Evolutionary conservation across 768 basidiomycete genomes (phyloP), one percentile per base, ranked within the genome.

Genomic region (Termitomyces bulborhizus): DNA sequence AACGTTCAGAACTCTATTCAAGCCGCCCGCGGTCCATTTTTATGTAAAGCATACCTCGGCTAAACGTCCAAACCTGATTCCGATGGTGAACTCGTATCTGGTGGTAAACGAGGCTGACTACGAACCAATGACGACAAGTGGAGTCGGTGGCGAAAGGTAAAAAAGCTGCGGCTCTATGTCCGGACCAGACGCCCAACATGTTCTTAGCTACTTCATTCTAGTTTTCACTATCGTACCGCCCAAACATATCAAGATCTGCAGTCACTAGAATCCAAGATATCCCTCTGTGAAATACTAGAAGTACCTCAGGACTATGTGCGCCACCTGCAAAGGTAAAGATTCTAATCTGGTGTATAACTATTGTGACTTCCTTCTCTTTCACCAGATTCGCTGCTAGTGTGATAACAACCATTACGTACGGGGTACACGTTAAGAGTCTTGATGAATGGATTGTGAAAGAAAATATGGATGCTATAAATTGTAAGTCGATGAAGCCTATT

Each of bases 401-500:
- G 7, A 73, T 73, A 2, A 73, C 73, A 0, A 73, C 76, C 13
- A 71, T 78, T 7, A 70, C 74, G 0, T 79, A 78, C 44, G 76
- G 77, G 0, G 59, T 70, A 50, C 65, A 77, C 8, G 71, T 79
- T 8, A 69, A 76, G 16, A 75, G 69, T 40, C 68, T 74, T 2
- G 73, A 74, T 36, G 75, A 79, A 40, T 79, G 75, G 72, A 68
- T 79, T 9, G 76, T 79, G 1, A 73, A 70, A 57, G 75, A 77
- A 54, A 77, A 77, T 48, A 70, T 74, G 68, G 68, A 69, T 6
- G 66, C 76, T 1, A 69, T 76, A 62, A 72, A 73, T 46, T 77
- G 76, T 77, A 56, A 56, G 75, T 61, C 12, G 6, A 18, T 48
- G 6, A 29, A 13, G 27, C 24, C 21, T 21, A 21, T 21, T 21